These are phyloP conservation scores for Ceratobasidium papillatum DNA, from an alignment of 1,284 basidiomycete genomes.

Conservation along the genomic window DNA sequence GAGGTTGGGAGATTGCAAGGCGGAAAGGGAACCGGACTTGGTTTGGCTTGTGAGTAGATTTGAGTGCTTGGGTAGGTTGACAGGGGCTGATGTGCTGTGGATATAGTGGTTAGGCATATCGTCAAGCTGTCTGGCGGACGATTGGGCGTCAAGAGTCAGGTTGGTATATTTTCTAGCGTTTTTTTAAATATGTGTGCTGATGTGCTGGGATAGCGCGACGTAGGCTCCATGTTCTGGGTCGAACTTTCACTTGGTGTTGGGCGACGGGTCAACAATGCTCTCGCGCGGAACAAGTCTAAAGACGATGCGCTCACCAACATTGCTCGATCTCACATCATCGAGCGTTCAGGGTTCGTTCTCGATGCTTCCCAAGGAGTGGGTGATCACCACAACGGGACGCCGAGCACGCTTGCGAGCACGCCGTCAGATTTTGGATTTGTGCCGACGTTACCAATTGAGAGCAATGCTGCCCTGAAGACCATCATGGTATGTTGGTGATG, in stretches of 20 bases:
- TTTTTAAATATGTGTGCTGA: conserved; percentile 13
- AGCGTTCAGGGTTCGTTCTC: conserved; percentile 23
- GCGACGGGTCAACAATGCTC: conserved; percentile 21
- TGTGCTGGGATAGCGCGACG: conserved; percentile 64
- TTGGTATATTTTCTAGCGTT: conserved; percentile 45
- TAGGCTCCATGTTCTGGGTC: conserved; percentile 81
- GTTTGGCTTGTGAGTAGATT: conserved; percentile 63
- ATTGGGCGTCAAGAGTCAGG: conserved; percentile 62
- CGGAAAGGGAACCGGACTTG: conserved; percentile 85
- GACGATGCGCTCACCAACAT: conserved; percentile 31
- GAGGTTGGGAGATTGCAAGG: conserved; percentile 77
- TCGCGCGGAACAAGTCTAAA: conserved; percentile 36
- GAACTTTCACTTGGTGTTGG: conserved; percentile 65
- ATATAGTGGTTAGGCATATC: conserved; percentile 79
- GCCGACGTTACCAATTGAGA: conserved; percentile 34
- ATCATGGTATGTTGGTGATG: conserved; percentile 15
- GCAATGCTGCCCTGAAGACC: conserved; percentile 28
- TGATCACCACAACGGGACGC: conserved; percentile 10
- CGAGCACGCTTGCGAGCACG: conserved; percentile 25
- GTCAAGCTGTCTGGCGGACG: conserved; percentile 84
- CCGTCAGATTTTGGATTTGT: conserved; percentile 6
- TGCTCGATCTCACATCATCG: conserved; percentile 1
- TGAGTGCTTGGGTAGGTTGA: background rate
- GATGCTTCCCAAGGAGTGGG: conserved; percentile 16
- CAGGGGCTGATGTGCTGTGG: background rate